These are phyloP conservation scores for Deuterostichococcus epilithicus DNA, from an alignment of 139 green algal species.

Conservation along the genomic window DNA sequence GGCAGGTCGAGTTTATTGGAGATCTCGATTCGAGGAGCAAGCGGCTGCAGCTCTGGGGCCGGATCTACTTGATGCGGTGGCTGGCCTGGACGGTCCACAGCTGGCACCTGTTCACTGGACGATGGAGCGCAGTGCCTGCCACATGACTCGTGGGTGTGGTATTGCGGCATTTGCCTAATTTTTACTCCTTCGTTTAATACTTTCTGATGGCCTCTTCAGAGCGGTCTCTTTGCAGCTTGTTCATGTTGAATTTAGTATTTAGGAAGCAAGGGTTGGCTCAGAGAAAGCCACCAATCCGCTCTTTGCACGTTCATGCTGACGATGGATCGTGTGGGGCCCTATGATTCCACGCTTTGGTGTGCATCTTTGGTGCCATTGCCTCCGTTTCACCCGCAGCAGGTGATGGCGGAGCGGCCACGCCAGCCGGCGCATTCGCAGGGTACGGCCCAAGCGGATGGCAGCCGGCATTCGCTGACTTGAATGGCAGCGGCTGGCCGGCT, in stretches of 20 bases:
- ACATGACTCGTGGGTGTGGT: too few species aligned
- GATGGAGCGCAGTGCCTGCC: too few species aligned
- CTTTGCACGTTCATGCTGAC: not conserved
- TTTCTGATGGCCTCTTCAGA: too few species aligned
- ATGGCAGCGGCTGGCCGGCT: too few species aligned
- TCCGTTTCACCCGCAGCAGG: not conserved
- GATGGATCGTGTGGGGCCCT: not conserved
- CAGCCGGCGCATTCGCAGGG: not conserved
- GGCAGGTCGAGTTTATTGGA: constrained; percentile 7
- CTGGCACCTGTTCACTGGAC: not conserved
- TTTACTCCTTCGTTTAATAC: too few species aligned
- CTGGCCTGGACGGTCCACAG: not conserved
- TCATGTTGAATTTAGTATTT: too few species aligned
- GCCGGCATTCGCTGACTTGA: not conserved
- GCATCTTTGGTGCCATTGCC: too few species aligned
- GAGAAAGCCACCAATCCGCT: too few species aligned
- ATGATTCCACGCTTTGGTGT: not conserved
- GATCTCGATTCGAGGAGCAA: not conserved
- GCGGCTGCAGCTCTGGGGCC: constrained; percentile 9
- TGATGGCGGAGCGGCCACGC: not conserved
- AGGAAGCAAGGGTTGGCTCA: too few species aligned
- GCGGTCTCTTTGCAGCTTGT: too few species aligned
- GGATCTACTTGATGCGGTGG: constrained; percentile 4
- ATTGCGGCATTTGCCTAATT: too few species aligned
- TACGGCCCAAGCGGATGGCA: not conserved